These are phyloP conservation scores for Trichosporon asahii DNA, from an alignment of 1,284 basidiomycete genomes.

Conservation along the genomic window DNA sequence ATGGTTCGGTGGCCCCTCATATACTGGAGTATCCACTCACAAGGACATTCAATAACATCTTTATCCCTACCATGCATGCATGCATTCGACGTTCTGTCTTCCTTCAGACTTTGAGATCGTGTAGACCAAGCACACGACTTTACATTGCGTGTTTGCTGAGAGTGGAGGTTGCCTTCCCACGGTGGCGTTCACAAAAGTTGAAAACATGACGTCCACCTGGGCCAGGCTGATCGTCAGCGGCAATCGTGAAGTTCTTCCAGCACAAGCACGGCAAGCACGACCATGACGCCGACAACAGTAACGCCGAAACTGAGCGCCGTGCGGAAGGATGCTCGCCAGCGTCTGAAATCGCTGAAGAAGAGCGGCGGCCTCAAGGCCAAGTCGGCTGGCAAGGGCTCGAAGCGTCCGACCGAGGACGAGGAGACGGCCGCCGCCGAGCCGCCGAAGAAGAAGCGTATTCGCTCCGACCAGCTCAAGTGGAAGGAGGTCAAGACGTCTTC, in stretches of 20 bases:
- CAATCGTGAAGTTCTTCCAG: not conserved
- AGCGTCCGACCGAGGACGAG: not conserved
- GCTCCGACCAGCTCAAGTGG: slow-evolving; percentile 36
- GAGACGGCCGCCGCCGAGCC: not conserved
- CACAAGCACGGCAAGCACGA: not conserved
- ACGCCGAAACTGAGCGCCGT: slow-evolving; percentile 3
- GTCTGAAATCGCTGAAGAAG: not conserved
- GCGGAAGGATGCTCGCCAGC: not conserved
- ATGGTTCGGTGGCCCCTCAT: no score
- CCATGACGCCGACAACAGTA: slow-evolving; percentile 3
- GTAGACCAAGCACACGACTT: no score
- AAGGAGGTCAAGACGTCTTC: slow-evolving; percentile 37
- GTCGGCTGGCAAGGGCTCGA: not conserved
- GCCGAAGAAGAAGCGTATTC: slow-evolving; percentile 4
- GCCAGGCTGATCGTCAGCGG: not conserved
- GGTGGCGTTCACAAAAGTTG: not conserved
- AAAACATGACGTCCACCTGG: slow-evolving; percentile 4
- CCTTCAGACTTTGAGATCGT: no score
- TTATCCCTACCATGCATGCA: no score
- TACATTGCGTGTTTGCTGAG: no score
- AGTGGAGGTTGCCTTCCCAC: slow-evolving; percentile 2
- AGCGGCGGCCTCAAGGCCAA: slow-evolving; percentile 4
- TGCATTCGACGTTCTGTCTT: no score
- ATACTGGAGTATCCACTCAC: no score
- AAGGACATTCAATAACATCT: no score